Evolutionary conservation across 1,284 basidiomycete species (phyloP).

Genomic region (Ustilago shanxiensis): DNA sequence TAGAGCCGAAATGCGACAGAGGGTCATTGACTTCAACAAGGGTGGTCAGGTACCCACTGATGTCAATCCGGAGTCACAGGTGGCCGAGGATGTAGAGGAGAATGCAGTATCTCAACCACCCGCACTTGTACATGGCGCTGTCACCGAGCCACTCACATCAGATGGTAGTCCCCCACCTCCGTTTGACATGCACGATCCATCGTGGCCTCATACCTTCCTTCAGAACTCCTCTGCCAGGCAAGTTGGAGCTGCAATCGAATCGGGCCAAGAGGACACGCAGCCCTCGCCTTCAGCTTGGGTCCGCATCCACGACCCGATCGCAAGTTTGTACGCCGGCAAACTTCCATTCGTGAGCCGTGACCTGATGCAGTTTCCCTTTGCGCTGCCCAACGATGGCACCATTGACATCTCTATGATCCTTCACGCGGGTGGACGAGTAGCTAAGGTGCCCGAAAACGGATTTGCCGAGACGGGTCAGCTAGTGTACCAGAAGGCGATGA

Average conservation of each 20-base stretch:
- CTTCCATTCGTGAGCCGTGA: conserved; percentile 66
- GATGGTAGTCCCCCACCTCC: conserved; percentile 23
- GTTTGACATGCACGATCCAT: conserved; percentile 51
- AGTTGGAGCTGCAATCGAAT: conserved; percentile 6
- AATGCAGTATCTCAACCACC: not conserved
- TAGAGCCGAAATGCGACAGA: conserved; percentile 58
- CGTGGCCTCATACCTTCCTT: conserved; percentile 43
- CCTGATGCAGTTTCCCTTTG: conserved; percentile 67
- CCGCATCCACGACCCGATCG: conserved; percentile 50
- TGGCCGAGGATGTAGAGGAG: not conserved
- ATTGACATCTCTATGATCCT: conserved; percentile 63
- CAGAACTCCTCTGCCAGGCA: conserved; percentile 10
- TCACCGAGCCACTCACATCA: conserved; percentile 47
- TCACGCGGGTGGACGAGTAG: conserved; percentile 51
- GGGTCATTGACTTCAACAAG: conserved; percentile 35
- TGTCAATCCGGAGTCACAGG: not conserved
- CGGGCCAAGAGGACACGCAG: not conserved
- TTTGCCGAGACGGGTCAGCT: conserved; percentile 60
- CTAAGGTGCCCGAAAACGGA: conserved; percentile 56
- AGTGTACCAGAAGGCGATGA: conserved; percentile 55
- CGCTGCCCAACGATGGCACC: conserved; percentile 58
- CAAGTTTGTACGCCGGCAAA: conserved; percentile 66
- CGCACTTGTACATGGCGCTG: conserved; percentile 44
- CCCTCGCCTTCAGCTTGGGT: conserved; percentile 38
- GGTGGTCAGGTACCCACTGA: not conserved